Base-by-base conservation (phyloP, 306 rosid species). In the Hippophae rhamnoides region DNA sequence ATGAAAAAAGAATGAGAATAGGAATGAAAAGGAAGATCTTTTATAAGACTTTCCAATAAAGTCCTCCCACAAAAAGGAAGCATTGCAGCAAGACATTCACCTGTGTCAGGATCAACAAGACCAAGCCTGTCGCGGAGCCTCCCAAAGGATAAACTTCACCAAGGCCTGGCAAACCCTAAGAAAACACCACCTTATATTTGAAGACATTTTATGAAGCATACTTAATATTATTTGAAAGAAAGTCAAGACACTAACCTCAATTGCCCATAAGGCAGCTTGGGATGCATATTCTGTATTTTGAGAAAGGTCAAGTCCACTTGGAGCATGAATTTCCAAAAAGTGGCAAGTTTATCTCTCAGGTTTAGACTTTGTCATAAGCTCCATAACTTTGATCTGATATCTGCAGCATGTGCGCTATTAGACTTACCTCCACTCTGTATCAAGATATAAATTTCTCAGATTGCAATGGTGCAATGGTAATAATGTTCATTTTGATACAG, bases 141-240 rank as follows among this genome's bases (percentile, higher is more conserved):
- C 96, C 99, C 86, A 92, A 69, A 60, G 99, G 97, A 79, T 92
- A 92, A 58, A 92, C 88, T 79, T 92, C 99, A 71, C 96, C 99
- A 59, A 92, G 87, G 82, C 76, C 85, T 74, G 99, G 85, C 79
- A 92, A 88, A 70, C 99, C 95, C 99, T 92, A 78, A 68, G 80
- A 31, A 71, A 57, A 78, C 67, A 73, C 66, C 74, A 78, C 74
- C 69, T 64, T 60, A 65, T 72, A 74, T 79, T 64, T 74, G 72
- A 69, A 69, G 61, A 60, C 67, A 73, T 73, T 56, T 9, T 43
- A 49, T n/a, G 47, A 60, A 53, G 47, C 55, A 57, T 59, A 55
- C 47, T 61, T 13, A 54, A 40, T 31, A 13, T 26, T 45, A 58
- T 67, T 54, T 47, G 42, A 52, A 49, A 53, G 61, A 38, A 48